Evolutionary conservation across 2,329 filamentous ascomycete species (phyloP).

Genomic region (Colletotrichum scovillei): DNA sequence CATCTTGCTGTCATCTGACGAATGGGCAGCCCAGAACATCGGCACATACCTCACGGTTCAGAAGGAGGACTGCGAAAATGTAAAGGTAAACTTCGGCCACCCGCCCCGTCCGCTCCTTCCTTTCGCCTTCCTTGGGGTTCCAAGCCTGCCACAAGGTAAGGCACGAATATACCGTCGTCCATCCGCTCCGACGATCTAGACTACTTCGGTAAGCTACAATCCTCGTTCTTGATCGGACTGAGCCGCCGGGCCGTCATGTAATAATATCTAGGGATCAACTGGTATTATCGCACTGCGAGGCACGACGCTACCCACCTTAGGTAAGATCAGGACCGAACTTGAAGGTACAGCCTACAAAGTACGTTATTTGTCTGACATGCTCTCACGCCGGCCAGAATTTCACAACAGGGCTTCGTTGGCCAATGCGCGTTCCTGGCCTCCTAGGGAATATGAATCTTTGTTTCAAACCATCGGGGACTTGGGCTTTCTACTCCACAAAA

Average conservation of each 20-base stretch:
- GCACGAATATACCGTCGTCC: neutral
- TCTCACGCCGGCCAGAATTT: neutral
- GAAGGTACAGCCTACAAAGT: neutral
- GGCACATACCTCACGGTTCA: no score
- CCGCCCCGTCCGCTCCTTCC: conserved; percentile 1
- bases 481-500: conserved; percentile 23
- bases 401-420: neutral
- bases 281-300: neutral
- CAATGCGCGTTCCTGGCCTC: neutral
- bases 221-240: neutral
- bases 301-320: neutral
- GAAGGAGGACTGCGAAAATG: neutral
- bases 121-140: neutral
- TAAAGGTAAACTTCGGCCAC: neutral
- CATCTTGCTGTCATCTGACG: neutral
- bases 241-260: neutral
- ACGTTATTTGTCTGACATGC: neutral
- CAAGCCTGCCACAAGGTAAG: neutral
- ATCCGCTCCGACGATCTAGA: neutral
- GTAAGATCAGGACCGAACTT: neutral
- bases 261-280: neutral
- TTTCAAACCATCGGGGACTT: conserved; percentile 30
- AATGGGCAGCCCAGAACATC: neutral
- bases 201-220: neutral
- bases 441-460: conserved; percentile 19